Percentiles rank a stretch among this genome's conserved stretches.
These are phyloP conservation scores for Parietaria judaica DNA, from an alignment of 306 rosid genomes.

Conservation along the genomic window DNA sequence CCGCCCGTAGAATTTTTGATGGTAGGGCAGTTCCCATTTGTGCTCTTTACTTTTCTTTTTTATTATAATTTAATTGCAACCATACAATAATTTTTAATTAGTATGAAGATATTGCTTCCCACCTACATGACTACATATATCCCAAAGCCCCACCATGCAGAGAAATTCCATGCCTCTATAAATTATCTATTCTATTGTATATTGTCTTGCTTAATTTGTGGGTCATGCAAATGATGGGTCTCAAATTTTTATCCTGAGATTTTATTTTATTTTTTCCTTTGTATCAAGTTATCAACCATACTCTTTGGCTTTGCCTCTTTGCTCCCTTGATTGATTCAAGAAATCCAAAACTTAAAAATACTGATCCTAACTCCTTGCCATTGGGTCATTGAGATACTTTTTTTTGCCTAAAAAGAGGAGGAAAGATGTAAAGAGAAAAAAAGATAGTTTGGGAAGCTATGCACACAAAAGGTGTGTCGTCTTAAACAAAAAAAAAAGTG, in stretches of 20 bases:
- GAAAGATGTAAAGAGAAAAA: neutral
- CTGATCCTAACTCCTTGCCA: neutral
- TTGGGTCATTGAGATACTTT: conserved; percentile 10
- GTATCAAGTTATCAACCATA: conserved; percentile 2
- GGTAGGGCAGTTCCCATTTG: neutral
- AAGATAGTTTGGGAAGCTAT: neutral
- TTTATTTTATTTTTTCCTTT: conserved; percentile 2
- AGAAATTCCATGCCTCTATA: conserved; percentile 17
- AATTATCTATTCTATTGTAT: conserved; percentile 8
- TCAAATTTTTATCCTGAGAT: conserved; percentile 3
- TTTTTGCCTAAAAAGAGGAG: neutral
- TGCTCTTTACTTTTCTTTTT: neutral
- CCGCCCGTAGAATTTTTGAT: too few species aligned
- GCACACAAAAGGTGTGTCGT: too few species aligned
- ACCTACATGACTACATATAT: neutral
- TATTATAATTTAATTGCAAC: neutral
- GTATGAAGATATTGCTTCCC: conserved; percentile 29
- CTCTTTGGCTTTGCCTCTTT: conserved; percentile 11
- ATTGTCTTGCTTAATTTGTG: conserved; percentile 28
- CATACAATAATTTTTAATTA: conserved; percentile 18
- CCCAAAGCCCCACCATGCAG: conserved; percentile 18
- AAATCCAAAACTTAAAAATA: neutral
- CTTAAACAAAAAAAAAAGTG: too few species aligned
- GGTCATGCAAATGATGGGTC: conserved; percentile 34
- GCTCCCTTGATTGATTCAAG: neutral